Base-by-base conservation (phyloP, 2,329 filamentous ascomycete species). In the Aspergillus sp. region DNA sequence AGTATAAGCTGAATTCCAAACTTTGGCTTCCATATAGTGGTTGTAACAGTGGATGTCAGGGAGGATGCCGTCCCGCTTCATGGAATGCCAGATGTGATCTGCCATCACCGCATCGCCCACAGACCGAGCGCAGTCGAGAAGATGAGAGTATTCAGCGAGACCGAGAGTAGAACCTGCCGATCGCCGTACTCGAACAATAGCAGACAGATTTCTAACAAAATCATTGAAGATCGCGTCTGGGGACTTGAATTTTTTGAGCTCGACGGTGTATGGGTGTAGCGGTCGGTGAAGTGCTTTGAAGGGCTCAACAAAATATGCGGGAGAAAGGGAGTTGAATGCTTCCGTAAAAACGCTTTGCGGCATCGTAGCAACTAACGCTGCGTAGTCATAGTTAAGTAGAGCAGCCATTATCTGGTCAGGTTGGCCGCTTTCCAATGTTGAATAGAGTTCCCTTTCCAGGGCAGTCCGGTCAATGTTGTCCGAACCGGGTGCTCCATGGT, bases 261-360 rank as follows among this genome's bases (percentile, higher is more conserved):
- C 59, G 15, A 77, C 75, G 37, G 79, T 68, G 11, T 75, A 73
- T 3, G 78, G 69, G 67, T 88, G 86, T 19, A 84, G 68, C 12
- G 80, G 71, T 19, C 73, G 68, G 52, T 82, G 76, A 17, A 85
- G 72, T 21, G 72, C 66, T 4, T 82, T 74, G 63, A 79, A 77
- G 1, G 75, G 74, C 23, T 75, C 70, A 41, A 84, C 63, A 59
- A 83, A 80, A 62, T 81, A 71, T 23, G 72, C 66, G 0, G 89
- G 87, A 57, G 90, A 85, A 8, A 92, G 72, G 5, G 80, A 78
- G 35, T 81, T 80, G 31, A 93, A 70, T 9, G 89, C 81, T 61
- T 89, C 85, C 1, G 85, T 84, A 66, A 91, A 86, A 1, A 81
- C 81, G 1, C 80, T 76, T 2, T 78, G 70, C 0, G 87, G 79